These are phyloP conservation scores for Lichtheimia ornata DNA, from an alignment of 371 early-diverging fungal species.

Conservation along the genomic window DNA sequence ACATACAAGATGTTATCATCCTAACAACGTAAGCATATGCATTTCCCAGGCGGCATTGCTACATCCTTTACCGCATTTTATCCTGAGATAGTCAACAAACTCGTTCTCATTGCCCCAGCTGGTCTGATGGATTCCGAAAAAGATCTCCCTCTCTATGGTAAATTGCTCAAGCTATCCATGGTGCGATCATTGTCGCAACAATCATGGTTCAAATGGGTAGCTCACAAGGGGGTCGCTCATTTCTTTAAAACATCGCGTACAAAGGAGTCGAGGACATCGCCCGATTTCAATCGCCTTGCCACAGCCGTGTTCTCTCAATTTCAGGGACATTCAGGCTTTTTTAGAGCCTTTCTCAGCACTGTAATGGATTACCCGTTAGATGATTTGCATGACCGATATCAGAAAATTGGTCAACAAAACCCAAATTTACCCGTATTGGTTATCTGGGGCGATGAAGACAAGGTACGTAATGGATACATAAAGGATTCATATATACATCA, in stretches of 20 bases:
- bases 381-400: slow-evolving; percentile 30
- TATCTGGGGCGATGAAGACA: slow-evolving; percentile 53
- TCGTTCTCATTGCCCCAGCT: slow-evolving; percentile 57
- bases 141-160: slow-evolving; percentile 33
- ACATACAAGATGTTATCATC: neutral
- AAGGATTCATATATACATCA: neutral
- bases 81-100: slow-evolving; percentile 50
- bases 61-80: slow-evolving; percentile 51
- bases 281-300: slow-evolving; percentile 9
- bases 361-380: slow-evolving; percentile 42
- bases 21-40: neutral
- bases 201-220: slow-evolving; percentile 16
- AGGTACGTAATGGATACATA: slow-evolving; percentile 21
- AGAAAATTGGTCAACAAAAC: slow-evolving; percentile 29
- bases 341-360: slow-evolving; percentile 45
- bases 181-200: slow-evolving; percentile 10
- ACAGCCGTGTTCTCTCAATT: slow-evolving; percentile 35
- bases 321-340: slow-evolving; percentile 45
- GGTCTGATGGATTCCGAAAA: slow-evolving; percentile 39
- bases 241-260: slow-evolving; percentile 16
- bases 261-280: slow-evolving; percentile 3
- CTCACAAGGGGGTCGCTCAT: slow-evolving; percentile 8
- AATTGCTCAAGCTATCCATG: slow-evolving; percentile 22
- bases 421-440: slow-evolving; percentile 25
- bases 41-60: slow-evolving; percentile 42